phyloP scores from a whole-genome alignment of 2,329 filamentous ascomycete genomes.

The Huntiella abstrusa region DNA sequence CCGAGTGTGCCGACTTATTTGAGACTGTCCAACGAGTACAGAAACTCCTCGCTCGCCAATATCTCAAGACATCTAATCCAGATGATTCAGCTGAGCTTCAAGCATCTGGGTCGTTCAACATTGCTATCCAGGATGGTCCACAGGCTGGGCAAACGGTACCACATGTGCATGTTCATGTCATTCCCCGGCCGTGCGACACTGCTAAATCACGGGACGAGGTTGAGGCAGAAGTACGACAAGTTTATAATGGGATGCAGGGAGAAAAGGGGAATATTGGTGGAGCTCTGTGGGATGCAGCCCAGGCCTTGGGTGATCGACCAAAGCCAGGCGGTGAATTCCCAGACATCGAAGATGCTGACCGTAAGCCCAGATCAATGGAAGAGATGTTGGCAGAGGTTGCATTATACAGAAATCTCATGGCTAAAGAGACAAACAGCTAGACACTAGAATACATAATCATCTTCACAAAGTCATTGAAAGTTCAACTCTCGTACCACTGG shows the following conservation, averaged over 20 bases:
- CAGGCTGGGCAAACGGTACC: conserved; percentile 87
- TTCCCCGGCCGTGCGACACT: conserved; percentile 46
- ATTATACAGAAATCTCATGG: conserved; percentile 36
- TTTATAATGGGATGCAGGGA: conserved; percentile 68
- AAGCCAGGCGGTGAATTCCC: conserved; percentile 40
- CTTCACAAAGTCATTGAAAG: too few relatives aligned
- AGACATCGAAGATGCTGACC: conserved; percentile 49
- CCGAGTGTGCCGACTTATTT: conserved; percentile 69
- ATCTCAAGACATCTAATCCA: conserved; percentile 22
- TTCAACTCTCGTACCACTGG: too few relatives aligned
- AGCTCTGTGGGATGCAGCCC: conserved; percentile 38
- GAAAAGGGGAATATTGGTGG: conserved; percentile 70
- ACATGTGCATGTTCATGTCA: conserved; percentile 85
- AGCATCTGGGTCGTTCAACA: conserved; percentile 61
- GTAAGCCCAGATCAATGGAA: conserved; percentile 46
- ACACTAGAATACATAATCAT: too few relatives aligned
- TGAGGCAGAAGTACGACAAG: conserved; percentile 39
- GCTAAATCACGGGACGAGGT: conserved; percentile 20
- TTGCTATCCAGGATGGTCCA: conserved; percentile 82
- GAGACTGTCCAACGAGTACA: conserved; percentile 68
- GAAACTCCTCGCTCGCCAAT: conserved; percentile 45
- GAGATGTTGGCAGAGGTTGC: conserved; percentile 69
- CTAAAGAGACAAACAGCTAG: neutral
- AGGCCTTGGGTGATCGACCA: conserved; percentile 21
- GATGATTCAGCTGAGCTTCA: conserved; percentile 19